These are phyloP conservation scores for Penicillium turbatum DNA, from an alignment of 495 filamentous ascomycete genomes.

Conservation along the genomic window DNA sequence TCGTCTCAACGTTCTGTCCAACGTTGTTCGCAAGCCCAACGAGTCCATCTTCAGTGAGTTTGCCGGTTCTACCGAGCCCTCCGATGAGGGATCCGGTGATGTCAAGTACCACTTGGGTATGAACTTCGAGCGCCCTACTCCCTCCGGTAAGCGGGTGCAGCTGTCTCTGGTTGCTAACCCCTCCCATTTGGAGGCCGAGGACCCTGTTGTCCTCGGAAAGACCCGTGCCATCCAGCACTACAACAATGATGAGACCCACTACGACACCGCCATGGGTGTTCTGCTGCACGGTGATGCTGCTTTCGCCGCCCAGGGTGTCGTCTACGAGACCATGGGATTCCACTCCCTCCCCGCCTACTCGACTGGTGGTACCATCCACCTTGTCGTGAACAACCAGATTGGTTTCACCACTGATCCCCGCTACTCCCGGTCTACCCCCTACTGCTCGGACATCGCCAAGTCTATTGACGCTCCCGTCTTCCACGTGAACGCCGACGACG, in stretches of 20 bases:
- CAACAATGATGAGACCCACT: slow-evolving; percentile 89
- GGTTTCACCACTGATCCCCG: slow-evolving; percentile 99
- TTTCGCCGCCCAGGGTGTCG: slow-evolving; percentile 91
- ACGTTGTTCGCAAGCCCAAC: slow-evolving; percentile 97
- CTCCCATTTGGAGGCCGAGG: slow-evolving; percentile 96
- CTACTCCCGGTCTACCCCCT: slow-evolving; percentile 92
- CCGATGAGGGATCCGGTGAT: slow-evolving; percentile 95
- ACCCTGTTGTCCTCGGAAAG: slow-evolving; percentile 96
- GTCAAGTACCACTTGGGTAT: slow-evolving; percentile 99
- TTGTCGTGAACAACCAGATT: slow-evolving; percentile 99
- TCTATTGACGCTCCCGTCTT: slow-evolving; percentile 97
- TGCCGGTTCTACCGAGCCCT: slow-evolving; percentile 78
- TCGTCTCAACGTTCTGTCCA: slow-evolving; percentile 95
- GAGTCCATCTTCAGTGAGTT: slow-evolving; percentile 99
- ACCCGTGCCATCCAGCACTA: slow-evolving; percentile 97
- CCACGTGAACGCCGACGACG: slow-evolving; percentile 98
- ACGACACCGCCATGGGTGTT: slow-evolving; percentile 88
- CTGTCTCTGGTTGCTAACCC: slow-evolving; percentile 97
- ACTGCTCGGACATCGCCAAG: slow-evolving; percentile 99
- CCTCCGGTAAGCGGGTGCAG: slow-evolving; percentile 97
- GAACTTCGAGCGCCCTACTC: slow-evolving; percentile 98
- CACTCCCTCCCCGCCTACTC: slow-evolving; percentile 91
- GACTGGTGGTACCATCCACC: slow-evolving; percentile 93
- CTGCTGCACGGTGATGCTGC: slow-evolving; percentile 95
- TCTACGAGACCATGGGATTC: slow-evolving; percentile 98